A percentile compares a stretch with the other conserved stretches of the same genome.
Conservation (phyloP, 2,329 filamentous ascomycete species). For the Epichloe amarillans region DNA sequence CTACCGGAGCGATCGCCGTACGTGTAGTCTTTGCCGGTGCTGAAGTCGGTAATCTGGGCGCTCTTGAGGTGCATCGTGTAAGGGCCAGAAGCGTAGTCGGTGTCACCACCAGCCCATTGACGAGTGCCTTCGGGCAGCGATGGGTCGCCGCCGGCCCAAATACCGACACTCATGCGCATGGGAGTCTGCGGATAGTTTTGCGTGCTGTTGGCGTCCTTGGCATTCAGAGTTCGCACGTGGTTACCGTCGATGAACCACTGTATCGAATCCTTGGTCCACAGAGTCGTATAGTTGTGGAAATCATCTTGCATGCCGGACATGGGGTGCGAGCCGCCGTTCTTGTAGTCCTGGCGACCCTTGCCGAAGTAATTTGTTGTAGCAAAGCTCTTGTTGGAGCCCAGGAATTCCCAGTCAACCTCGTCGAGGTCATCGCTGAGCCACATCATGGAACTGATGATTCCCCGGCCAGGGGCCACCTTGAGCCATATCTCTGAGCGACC, state of each 20-base stretch:
- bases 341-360: constrained; percentile 53
- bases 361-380: constrained; percentile 69
- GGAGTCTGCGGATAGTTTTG: constrained; percentile 63
- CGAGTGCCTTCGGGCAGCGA: constrained; percentile 42
- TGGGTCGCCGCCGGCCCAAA: constrained; percentile 51
- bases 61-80: constrained; percentile 65
- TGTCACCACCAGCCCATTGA: constrained; percentile 57
- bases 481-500: constrained; percentile 66
- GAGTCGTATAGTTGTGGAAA: constrained; percentile 64
- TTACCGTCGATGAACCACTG: constrained; percentile 59
- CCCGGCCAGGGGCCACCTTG: constrained; percentile 60
- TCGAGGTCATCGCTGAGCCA: constrained; percentile 74
- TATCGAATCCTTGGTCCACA: constrained; percentile 55
- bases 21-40: constrained; percentile 50
- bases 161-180: constrained; percentile 54
- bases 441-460: constrained; percentile 73
- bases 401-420: constrained; percentile 79
- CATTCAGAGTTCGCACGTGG: constrained; percentile 49
- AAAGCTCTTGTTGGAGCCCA: constrained; percentile 50
- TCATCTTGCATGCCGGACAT: constrained; percentile 42
- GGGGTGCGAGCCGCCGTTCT: constrained; percentile 47
- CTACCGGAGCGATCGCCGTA: constrained; percentile 48
- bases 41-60: constrained; percentile 40
- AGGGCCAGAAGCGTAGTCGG: constrained; percentile 51
- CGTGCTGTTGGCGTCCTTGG: constrained; percentile 47